phyloP scores from a whole-genome alignment of 208 protist genomes.

The Trypanosoma rangeli region DNA sequence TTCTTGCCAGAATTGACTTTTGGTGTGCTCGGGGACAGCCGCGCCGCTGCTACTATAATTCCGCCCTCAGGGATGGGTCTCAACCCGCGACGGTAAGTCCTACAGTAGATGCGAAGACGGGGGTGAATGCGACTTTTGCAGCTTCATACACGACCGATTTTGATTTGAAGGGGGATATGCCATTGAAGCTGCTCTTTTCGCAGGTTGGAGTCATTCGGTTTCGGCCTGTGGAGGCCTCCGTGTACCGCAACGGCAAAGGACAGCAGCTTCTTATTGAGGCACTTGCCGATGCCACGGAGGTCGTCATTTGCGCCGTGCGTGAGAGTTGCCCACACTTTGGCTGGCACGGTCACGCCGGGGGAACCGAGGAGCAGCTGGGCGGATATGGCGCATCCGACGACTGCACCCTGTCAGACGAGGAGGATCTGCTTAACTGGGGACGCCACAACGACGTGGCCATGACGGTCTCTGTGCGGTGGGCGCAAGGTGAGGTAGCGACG shows the following conservation, averaged over 20 bases:
- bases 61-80: not conserved
- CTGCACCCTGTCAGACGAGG: conserved; percentile 27
- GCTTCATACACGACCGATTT: not conserved
- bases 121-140: not conserved
- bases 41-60: conserved; percentile 34
- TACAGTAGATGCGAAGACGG: not conserved
- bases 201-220: conserved; percentile 25
- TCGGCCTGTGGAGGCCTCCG: not conserved
- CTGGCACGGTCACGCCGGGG: conserved; percentile 39
- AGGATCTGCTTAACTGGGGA: conserved; percentile 34
- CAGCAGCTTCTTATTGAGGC: conserved; percentile 48
- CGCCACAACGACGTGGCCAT: conserved; percentile 45
- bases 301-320: conserved; percentile 57
- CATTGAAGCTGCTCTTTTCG: conserved; percentile 30
- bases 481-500: conserved; percentile 38
- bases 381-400: not conserved
- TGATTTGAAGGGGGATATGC: conserved; percentile 11
- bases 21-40: conserved; percentile 68
- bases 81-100: not conserved
- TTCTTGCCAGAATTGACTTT: conserved; percentile 62
- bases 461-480: conserved; percentile 46
- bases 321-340: conserved; percentile 59
- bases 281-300: conserved; percentile 46
- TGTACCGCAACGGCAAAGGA: conserved; percentile 21
- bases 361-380: conserved; percentile 5